Evolutionary conservation across 768 basidiomycete genomes (phyloP).

Genomic region (Lactarius vividus): DNA sequence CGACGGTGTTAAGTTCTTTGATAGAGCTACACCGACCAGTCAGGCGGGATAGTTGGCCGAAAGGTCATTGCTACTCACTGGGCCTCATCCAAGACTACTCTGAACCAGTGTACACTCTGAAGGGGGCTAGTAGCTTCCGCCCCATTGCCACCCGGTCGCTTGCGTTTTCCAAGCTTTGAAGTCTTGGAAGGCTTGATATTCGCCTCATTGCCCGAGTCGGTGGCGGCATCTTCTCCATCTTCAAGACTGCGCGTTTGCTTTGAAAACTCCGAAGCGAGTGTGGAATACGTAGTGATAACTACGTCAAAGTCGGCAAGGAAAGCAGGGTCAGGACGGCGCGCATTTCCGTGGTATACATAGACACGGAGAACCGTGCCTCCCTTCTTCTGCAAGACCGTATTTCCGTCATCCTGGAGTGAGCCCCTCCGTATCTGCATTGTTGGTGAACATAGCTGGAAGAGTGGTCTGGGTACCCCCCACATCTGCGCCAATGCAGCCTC

Average conservation of each 20-base stretch:
- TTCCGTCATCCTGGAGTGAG: constrained; percentile 4
- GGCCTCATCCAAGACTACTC: constrained; percentile 91
- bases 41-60: constrained; percentile 1
- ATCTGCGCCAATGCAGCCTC: constrained; percentile 38
- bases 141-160: constrained; percentile 41
- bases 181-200: constrained; percentile 69
- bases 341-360: constrained; percentile 94
- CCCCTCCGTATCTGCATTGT: constrained; percentile 5
- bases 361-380: constrained; percentile 57
- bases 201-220: constrained; percentile 60
- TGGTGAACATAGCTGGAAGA: constrained; percentile 31
- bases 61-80: constrained; percentile 60
- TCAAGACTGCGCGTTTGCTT: constrained; percentile 76
- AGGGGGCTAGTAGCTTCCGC: constrained; percentile 69
- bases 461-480: constrained; percentile 36
- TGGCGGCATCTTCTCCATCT: constrained; percentile 62
- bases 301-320: constrained; percentile 94
- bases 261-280: constrained; percentile 91
- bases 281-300: constrained; percentile 96
- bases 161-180: constrained; percentile 43
- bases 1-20: constrained; percentile 93
- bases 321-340: constrained; percentile 78
- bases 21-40: constrained; percentile 63
- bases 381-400: constrained; percentile 4
- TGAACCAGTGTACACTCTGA: constrained; percentile 95